A percentile compares a stretch with the other conserved stretches of the same genome.
phyloP scores from a whole-genome alignment of 2,329 filamentous ascomycete species.

The Elsinoe perseae region DNA sequence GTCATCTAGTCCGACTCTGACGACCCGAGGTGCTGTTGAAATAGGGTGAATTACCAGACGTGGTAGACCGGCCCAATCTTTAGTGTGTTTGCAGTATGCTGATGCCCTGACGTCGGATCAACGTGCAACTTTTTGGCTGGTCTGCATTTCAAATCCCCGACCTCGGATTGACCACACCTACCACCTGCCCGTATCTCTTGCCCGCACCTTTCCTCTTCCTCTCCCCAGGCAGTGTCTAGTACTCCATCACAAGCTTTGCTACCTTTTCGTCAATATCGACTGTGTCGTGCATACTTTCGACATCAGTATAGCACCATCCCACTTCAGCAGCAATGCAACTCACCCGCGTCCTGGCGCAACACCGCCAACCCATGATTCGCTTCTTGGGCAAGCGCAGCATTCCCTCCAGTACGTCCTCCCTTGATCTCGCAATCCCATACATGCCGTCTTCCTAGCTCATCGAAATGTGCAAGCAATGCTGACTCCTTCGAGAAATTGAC shows the following conservation, averaged over 20 bases:
- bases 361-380: constrained; percentile 45
- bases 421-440: background rate
- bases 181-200: background rate
- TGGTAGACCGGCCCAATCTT: background rate
- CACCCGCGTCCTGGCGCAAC: constrained; percentile 39
- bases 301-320: background rate
- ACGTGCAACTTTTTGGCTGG: background rate
- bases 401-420: constrained; percentile 32
- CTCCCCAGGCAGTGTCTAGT: constrained; percentile 4
- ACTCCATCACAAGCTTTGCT: constrained; percentile 11
- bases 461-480: constrained; percentile 14
- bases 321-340: constrained; percentile 34
- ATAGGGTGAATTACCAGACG: background rate
- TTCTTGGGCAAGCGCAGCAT: constrained; percentile 44
- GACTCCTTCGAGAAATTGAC: constrained; percentile 54
- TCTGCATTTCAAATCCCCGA: constrained; percentile 2
- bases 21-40: background rate
- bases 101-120: background rate
- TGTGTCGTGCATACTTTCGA: too few relatives aligned
- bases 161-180: background rate
- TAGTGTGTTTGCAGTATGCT: background rate
- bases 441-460: constrained; percentile 14
- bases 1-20: background rate
- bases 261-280: background rate
- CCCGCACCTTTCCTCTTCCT: background rate